Base-by-base conservation (phyloP, 257 asterid genomes). In the Knoxia roxburghii region DNA sequence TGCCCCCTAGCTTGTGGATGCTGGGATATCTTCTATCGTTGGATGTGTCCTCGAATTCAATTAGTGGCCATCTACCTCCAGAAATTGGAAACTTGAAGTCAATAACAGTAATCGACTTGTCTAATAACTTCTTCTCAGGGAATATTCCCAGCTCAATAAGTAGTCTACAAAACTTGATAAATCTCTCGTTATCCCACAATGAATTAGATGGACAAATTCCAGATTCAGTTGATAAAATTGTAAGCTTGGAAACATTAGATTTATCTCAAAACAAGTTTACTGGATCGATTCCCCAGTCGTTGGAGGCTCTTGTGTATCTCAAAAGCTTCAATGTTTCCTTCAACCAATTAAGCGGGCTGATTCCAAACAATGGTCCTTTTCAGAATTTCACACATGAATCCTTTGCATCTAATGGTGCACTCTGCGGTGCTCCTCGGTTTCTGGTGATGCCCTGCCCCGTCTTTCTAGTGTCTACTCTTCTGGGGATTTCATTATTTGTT, bases 241-340 rank as follows among this genome's bases (percentile, higher is more conserved):
- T 48, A 21, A 60, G 67, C 51, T 69, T 69, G 68, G 68, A 69
- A n/a, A 7, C 30, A 26, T 35, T 58, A 30, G 65, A 68, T 29
- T 41, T 64, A 23, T 64, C 68, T 14, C 27, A 64, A 2, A 64
- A 64, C 20, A 64, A 46, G 57, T 52, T 64, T 15, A 45, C 43
- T 24, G 68, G 68, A 45, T 2, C 1, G 26, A 63, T 63, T 63
- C 68, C 68, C 8, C 12, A 26, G 68, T 45, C 68, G 1, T 6
- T 43, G 41, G 68, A 63, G 68, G 40, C 37, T 26, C 68, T 63
- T 50, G n/a, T 26, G 18, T 63, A 43, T 48, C 52, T 61, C 67
- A 20, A 35, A 33, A 0, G 2, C 17, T 59, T 58, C 7, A 59
- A 59, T 59, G 64, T 33, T 3, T 59, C 48, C 64, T 59, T 59